Percentiles rank a stretch among this genome's conserved stretches.
Evolutionary conservation across 768 basidiomycete species (phyloP).

Genomic region (Coprinellus aureogranulatus): DNA sequence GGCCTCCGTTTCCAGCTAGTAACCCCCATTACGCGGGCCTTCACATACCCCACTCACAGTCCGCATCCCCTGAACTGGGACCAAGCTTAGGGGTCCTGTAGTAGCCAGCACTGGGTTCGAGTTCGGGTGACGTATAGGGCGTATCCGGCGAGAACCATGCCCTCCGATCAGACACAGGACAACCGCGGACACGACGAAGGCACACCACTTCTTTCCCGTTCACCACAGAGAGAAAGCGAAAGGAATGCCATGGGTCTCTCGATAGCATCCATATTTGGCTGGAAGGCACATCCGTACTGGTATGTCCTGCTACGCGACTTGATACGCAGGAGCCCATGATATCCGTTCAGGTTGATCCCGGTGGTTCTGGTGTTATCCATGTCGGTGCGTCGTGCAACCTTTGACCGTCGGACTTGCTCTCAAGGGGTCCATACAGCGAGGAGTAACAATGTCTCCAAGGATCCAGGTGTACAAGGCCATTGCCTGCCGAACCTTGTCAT

Average conservation of each 20-base stretch:
- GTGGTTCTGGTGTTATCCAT: conserved; percentile 65
- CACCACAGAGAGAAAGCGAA: not conserved
- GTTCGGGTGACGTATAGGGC: too few relatives aligned
- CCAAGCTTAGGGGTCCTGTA: too few relatives aligned
- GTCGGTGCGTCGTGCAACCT: conserved; percentile 45
- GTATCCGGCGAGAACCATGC: conserved; percentile 1
- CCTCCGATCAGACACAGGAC: not conserved
- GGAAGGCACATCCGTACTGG: conserved; percentile 47
- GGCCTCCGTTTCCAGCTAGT: too few relatives aligned
- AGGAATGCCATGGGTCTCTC: conserved; percentile 4
- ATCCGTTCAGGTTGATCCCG: conserved; percentile 59
- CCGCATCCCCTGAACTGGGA: too few relatives aligned
- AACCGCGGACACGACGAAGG: not conserved
- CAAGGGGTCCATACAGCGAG: conserved; percentile 48
- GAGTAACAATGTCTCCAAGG: conserved; percentile 75
- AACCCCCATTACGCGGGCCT: too few relatives aligned
- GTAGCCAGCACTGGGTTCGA: too few relatives aligned
- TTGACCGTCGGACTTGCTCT: conserved; percentile 3
- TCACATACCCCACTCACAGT: too few relatives aligned
- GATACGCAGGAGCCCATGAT: conserved; percentile 1
- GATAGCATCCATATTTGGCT: conserved; percentile 9
- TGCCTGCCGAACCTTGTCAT: conserved; percentile 56
- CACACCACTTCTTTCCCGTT: not conserved
- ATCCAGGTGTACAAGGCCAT: conserved; percentile 79
- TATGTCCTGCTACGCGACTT: conserved; percentile 17